Base-by-base conservation (phyloP, 2,329 filamentous ascomycete genomes). In the Fusarium ambrosium region DNA sequence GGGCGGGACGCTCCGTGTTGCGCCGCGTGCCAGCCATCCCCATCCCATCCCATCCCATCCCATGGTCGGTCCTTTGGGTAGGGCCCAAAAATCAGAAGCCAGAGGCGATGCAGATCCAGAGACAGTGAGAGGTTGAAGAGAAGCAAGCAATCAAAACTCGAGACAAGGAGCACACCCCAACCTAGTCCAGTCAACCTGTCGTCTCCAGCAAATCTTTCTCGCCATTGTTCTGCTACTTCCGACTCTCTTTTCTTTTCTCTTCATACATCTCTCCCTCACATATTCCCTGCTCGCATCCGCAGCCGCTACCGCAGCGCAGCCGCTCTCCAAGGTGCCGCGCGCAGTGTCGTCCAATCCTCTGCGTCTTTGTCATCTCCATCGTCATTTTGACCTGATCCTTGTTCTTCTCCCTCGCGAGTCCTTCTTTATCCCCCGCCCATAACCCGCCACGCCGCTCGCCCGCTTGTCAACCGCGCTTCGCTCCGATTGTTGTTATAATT, bases 331-430 rank as follows among this genome's bases (percentile, higher is more conserved):
- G 29, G 56, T 45, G 29, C 41, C 60, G 61, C 37, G 41, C 55
- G 32, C 64, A 22, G 45, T 55, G 63, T 74, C 62, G 61, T 62
- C 64, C 58, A 75, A 71, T 74, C 59, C 58, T 65, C 66, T 60
- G 56, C 24, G 51, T 63, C 70, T 75, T 74, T 73, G 70, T 76
- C 68, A 75, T 74, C 70, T 69, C 27, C 65, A 67, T 76, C 73
- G 73, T 76, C 73, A 75, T 75, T 72, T 75, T 67, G 59, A 56
- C 64, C 65, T 74, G 64, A 75, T 75, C 73, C 73, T 75, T 74
- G 67, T 61, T 77, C 65, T 36, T 66, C 62, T 66, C 60, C 64
- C 62, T 76, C 62, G 43, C 32, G 32, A 34, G 32, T 64, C 65
- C 48, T 64, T 74, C 51, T 59, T 39, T 60, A 64, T 64, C 63